Conservation (phyloP, 106 monocot genomes). For the Dactylorhiza incarnata region DNA sequence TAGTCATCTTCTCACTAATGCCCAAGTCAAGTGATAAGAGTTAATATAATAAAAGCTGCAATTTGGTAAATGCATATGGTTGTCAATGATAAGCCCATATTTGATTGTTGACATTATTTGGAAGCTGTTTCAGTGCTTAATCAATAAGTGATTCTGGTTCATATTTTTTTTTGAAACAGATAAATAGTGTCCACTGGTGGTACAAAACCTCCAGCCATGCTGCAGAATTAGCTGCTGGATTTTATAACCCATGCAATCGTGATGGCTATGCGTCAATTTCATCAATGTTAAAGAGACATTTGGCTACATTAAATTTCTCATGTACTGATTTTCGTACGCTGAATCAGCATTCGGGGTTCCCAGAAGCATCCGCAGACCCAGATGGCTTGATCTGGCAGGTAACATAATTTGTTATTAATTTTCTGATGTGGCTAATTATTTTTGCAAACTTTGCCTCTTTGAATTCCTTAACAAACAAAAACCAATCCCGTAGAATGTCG, state of each 20-base stretch:
- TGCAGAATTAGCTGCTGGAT: constrained; percentile 90
- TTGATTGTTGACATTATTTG: background rate
- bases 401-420: background rate
- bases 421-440: background rate
- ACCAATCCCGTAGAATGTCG: background rate
- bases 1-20: too few species aligned
- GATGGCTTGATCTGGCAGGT: constrained; percentile 98
- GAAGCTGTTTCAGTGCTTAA: background rate
- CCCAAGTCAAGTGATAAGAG: constrained; percentile 1
- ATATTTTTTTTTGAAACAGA: constrained; percentile 20
- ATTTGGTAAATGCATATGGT: background rate
- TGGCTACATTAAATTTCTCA: constrained; percentile 67
- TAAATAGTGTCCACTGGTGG: constrained; percentile 94
- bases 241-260: constrained; percentile 89
- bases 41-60: background rate
- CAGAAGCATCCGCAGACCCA: constrained; percentile 84
- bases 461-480: background rate
- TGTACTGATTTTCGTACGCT: constrained; percentile 73
- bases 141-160: background rate
- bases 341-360: constrained; percentile 72
- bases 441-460: background rate
- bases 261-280: constrained; percentile 87
- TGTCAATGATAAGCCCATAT: background rate
- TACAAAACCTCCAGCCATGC: constrained; percentile 98
- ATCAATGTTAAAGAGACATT: constrained; percentile 61